Percentiles rank a stretch among this genome's conserved stretches.
Evolutionary conservation across 306 rosid species (phyloP).

Genomic region (Acmispon strigosus): DNA sequence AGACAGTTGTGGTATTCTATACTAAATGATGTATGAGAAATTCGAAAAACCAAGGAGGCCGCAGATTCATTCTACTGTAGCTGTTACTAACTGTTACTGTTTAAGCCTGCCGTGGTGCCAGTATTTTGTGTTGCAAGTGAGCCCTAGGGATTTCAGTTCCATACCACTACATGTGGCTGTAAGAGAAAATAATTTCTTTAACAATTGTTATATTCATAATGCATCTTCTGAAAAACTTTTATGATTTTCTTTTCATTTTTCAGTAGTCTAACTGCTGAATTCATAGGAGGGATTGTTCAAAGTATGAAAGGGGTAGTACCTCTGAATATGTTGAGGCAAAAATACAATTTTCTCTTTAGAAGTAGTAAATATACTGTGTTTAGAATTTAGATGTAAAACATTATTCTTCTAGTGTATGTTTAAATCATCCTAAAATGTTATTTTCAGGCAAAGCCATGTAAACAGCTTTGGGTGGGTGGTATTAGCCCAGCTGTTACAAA

Average conservation of each 20-base stretch:
- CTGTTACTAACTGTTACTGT: not conserved
- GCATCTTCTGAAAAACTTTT: not conserved
- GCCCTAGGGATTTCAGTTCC: not conserved
- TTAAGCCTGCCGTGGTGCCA: not conserved
- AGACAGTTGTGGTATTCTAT: not conserved
- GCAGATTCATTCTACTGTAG: not conserved
- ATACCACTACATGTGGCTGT: not conserved
- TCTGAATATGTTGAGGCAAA: not conserved
- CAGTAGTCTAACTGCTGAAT: not conserved
- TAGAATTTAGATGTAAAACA: not conserved
- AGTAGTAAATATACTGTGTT: not conserved
- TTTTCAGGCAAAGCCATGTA: conserved; percentile 84
- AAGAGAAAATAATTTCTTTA: not conserved
- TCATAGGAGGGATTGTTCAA: not conserved
- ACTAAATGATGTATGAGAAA: not conserved
- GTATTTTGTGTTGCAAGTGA: not conserved
- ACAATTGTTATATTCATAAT: not conserved
- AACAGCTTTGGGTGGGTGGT: conserved; percentile 95
- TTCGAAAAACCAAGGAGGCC: not conserved
- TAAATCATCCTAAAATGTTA: conserved; percentile 14
- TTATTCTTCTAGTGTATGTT: not conserved
- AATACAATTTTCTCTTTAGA: not conserved
- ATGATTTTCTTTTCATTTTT: not conserved
- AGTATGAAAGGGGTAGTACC: not conserved
- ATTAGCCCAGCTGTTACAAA: conserved; percentile 71